Conservation (phyloP, 257 asterid species). For the Forsythia viridissima region DNA sequence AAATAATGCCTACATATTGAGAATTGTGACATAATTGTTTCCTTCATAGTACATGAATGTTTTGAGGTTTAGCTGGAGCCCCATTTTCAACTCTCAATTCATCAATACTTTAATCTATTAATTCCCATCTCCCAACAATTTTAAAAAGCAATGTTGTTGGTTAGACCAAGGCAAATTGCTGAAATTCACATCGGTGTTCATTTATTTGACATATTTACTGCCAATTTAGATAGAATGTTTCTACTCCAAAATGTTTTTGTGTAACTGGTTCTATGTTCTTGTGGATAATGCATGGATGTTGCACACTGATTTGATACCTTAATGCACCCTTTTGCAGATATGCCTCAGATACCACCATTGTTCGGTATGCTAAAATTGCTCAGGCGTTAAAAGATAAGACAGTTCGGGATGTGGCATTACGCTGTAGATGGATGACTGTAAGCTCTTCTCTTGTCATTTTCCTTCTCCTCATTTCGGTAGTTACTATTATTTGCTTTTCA, state of each 20-base stretch:
- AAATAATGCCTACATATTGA: not conserved
- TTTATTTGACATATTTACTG: slow-evolving; percentile 2
- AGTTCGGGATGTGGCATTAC: slow-evolving; percentile 90
- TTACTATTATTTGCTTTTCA: not conserved
- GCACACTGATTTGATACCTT: not conserved
- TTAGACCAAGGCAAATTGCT: not conserved
- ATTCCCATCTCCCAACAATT: slow-evolving; percentile 9
- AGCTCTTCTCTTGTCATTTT: slow-evolving; percentile 31
- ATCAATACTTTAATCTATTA: not conserved
- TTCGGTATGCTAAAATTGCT: slow-evolving; percentile 82
- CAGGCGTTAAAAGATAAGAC: slow-evolving; percentile 78
- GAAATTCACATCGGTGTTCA: slow-evolving; percentile 5
- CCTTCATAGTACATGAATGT: not conserved
- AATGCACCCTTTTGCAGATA: slow-evolving; percentile 55
- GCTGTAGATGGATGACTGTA: slow-evolving; percentile 95
- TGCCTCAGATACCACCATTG: slow-evolving; percentile 55
- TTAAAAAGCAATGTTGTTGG: slow-evolving; percentile 6
- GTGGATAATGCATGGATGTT: slow-evolving; percentile 9
- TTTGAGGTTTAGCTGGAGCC: not conserved
- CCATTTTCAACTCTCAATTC: not conserved
- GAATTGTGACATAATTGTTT: not conserved
- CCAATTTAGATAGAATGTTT: slow-evolving; percentile 1
- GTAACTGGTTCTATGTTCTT: slow-evolving; percentile 9
- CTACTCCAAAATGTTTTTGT: not conserved
- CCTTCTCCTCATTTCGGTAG: not conserved